Evolutionary conservation across 257 asterid species (phyloP), one percentile per base, ranked within the genome.

Genomic region (Osmanthus fragrans): DNA sequence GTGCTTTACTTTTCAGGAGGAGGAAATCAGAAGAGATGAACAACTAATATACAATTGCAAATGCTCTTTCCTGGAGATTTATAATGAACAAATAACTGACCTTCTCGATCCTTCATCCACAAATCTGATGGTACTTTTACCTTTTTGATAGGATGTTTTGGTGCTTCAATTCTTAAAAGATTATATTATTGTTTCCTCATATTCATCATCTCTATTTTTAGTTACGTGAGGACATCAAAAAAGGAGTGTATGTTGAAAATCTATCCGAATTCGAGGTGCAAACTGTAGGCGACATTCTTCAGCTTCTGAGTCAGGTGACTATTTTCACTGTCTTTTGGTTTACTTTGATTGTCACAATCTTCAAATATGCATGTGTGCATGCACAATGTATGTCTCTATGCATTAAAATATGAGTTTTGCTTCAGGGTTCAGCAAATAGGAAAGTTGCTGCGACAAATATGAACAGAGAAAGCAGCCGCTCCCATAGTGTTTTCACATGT

Each of bases 401-500:
- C 63, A 70, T 67, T 73, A 71, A 73, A 42, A 71, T 74, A 76
- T 10, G 56, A 47, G 40, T 84, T 76, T 72, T 79, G 81, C 37
- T 54, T 76, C 65, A 95, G 99, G 99, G 99, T 67, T 89, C 97
- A 80, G 86, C 92, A 75, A 95, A 90, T 73, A 90, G 99, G 77
- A 95, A 73, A 85, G 99, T 95, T 77, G 99, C 98, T 47, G 91
- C 99, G 3, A 95, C 99, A 71, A 93, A 93, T 80, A 95, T 95
- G 99, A 95, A 95, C 86, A 92, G 97, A 86, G 99, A 93, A 90
- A 95, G 99, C 86, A 95, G 99, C 67, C 98, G 99, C 45, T 95
- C 99, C 5, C 99, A 95, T 80, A 87, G 99, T 84, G 99, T 95
- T 68, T 93, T 95, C 82, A 95, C 98, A 37, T 95, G 99, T 88